Conservation (phyloP, 495 filamentous ascomycete genomes). For the Aspergillus funiculosus region DNA sequence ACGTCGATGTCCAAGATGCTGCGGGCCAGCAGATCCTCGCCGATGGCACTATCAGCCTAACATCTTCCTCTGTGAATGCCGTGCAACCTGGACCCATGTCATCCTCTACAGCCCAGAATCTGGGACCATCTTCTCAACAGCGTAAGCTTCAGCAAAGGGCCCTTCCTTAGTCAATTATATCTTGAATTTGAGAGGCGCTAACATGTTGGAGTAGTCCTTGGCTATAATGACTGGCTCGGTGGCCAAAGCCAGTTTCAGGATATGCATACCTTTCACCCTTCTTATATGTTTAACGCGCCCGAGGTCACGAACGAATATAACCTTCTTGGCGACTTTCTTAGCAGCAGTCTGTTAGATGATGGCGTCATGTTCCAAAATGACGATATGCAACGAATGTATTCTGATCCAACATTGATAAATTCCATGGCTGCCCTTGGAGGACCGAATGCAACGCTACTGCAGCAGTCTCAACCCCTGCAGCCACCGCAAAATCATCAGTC, state of each 20-base stretch:
- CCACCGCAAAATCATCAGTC: constrained; percentile 39
- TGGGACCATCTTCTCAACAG: constrained; percentile 58
- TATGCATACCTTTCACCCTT: constrained; percentile 89
- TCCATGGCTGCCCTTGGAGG: constrained; percentile 39
- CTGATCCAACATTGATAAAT: constrained; percentile 50
- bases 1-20: constrained; percentile 39
- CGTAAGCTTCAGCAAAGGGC: constrained; percentile 71
- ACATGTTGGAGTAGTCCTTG: constrained; percentile 47
- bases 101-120: constrained; percentile 36
- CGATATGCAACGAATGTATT: constrained; percentile 49
- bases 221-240: constrained; percentile 64
- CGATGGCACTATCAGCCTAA: constrained; percentile 33
- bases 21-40: constrained; percentile 37
- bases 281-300: constrained; percentile 90
- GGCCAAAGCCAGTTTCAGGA: constrained; percentile 81
- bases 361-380: constrained; percentile 60
- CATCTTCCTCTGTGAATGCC: constrained; percentile 29
- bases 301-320: constrained; percentile 96
- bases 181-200: too few relatives aligned
- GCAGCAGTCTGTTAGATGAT: constrained; percentile 80
- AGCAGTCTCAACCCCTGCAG: constrained; percentile 33
- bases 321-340: constrained; percentile 91
- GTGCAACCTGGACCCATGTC: constrained; percentile 34
- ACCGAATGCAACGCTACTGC: constrained; percentile 27
- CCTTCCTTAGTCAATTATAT: too few relatives aligned